Conservation (phyloP, 345 rosid species). For the Pelargonium nanum region DNA sequence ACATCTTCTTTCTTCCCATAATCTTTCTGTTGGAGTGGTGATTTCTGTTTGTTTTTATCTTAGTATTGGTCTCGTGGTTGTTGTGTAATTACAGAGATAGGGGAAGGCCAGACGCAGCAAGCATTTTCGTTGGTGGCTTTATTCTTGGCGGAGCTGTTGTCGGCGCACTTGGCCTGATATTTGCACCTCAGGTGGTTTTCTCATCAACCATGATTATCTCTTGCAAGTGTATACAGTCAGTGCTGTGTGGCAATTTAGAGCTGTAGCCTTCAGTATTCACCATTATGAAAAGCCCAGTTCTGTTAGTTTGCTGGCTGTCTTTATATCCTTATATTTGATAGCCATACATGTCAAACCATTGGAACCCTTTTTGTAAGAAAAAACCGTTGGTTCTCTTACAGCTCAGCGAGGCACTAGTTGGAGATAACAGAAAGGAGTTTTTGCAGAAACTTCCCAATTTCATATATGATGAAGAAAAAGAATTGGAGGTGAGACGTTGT, state of each 20-base stretch:
- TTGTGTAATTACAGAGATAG: constrained; percentile 43
- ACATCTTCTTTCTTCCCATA: background rate
- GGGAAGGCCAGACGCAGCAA: constrained; percentile 42
- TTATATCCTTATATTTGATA: background rate
- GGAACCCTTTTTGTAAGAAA: background rate
- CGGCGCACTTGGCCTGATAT: constrained; percentile 92
- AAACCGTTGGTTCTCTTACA: constrained; percentile 12
- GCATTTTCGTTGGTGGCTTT: constrained; percentile 79
- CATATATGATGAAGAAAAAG: constrained; percentile 94
- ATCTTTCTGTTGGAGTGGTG: background rate
- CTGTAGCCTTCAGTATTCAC: background rate
- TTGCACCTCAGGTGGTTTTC: constrained; percentile 72
- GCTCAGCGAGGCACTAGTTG: constrained; percentile 81
- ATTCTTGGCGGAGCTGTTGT: constrained; percentile 79
- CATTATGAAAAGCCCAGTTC: background rate
- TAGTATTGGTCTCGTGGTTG: constrained; percentile 3
- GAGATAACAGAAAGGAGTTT: constrained; percentile 68
- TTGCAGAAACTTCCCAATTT: constrained; percentile 93
- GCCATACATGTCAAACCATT: background rate
- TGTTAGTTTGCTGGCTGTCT: background rate
- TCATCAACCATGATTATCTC: background rate
- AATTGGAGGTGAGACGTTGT: constrained; percentile 60
- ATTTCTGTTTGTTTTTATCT: background rate
- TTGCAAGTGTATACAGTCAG: background rate
- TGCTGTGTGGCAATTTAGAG: background rate